Conservation (phyloP, 371 early-diverging fungal species). For the Lichtheimia ornata region DNA sequence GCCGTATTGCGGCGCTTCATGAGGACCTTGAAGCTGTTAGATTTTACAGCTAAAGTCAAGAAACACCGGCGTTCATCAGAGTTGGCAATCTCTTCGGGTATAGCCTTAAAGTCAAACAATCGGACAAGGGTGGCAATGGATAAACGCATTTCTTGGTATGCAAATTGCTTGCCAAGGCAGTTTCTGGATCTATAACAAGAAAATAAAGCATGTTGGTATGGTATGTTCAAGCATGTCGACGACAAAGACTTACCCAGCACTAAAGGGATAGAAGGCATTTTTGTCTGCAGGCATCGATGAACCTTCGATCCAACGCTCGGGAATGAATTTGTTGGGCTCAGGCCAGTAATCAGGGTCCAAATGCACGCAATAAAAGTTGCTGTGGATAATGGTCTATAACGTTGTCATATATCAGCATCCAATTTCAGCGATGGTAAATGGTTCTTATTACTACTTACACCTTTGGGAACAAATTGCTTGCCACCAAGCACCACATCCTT, state of each 20-base stretch:
- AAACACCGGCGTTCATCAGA: slow-evolving; percentile 23
- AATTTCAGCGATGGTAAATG: background rate
- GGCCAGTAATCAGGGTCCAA: slow-evolving; percentile 26
- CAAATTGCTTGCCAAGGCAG: slow-evolving; percentile 55
- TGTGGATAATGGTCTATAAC: background rate
- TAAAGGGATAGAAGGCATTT: slow-evolving; percentile 41
- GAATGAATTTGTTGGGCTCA: slow-evolving; percentile 21
- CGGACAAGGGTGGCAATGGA: slow-evolving; percentile 34
- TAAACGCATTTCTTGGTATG: slow-evolving; percentile 50
- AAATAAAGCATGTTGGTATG: too few species aligned
- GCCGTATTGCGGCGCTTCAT: slow-evolving; percentile 13
- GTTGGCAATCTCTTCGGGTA: slow-evolving; percentile 23
- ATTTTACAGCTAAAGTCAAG: slow-evolving; percentile 27
- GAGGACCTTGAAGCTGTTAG: slow-evolving; percentile 25
- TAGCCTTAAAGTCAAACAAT: slow-evolving; percentile 25
- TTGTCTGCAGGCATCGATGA: slow-evolving; percentile 15
- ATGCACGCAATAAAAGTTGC: slow-evolving; percentile 19
- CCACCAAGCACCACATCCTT: slow-evolving; percentile 20
- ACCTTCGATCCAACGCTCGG: slow-evolving; percentile 34
- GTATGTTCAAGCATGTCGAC: background rate
- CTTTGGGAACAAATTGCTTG: slow-evolving; percentile 20
- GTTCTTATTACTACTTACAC: slow-evolving; percentile 20
- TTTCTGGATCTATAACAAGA: slow-evolving; percentile 31
- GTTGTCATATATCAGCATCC: too few species aligned
- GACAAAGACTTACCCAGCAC: slow-evolving; percentile 23